A percentile compares a stretch with the other conserved stretches of the same genome.
These are phyloP conservation scores for Hortiboletus flavorubellus DNA, from an alignment of 768 basidiomycete species.

Conservation along the genomic window DNA sequence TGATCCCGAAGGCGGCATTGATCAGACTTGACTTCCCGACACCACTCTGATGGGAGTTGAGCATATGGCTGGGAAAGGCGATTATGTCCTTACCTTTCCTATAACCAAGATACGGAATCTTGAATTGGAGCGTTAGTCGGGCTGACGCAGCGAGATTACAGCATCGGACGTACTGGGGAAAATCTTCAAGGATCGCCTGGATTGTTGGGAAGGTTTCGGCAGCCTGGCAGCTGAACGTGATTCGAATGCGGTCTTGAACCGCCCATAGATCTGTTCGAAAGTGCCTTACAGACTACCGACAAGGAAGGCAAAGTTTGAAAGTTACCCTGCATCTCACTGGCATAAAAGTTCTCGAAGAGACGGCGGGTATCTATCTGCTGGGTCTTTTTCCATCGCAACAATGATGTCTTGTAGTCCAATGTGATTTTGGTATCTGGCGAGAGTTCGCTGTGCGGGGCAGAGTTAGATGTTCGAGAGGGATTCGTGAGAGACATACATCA, in stretches of 20 bases:
- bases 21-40: slow-evolving; percentile 1
- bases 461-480: background rate
- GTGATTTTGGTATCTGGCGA: too few species aligned
- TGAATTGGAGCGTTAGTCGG: background rate
- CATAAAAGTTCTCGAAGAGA: background rate
- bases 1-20: background rate
- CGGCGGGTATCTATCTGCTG: background rate
- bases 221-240: too few species aligned
- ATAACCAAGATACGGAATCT: slow-evolving; percentile 5
- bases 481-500: background rate
- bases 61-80: background rate
- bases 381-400: background rate
- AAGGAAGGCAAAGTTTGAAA: too few species aligned
- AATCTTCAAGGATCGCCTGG: too few species aligned
- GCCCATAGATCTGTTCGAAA: too few species aligned
- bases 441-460: background rate
- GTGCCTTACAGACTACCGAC: too few species aligned
- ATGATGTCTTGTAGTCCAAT: background rate
- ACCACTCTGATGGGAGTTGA: background rate
- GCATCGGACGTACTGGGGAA: too few species aligned
- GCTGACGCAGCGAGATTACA: background rate
- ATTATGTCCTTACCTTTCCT: background rate
- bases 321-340: background rate
- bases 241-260: too few species aligned
- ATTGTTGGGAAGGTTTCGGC: too few species aligned